Base-by-base conservation (phyloP, 2,329 filamentous ascomycete species). In the Fusarium tuaranense region DNA sequence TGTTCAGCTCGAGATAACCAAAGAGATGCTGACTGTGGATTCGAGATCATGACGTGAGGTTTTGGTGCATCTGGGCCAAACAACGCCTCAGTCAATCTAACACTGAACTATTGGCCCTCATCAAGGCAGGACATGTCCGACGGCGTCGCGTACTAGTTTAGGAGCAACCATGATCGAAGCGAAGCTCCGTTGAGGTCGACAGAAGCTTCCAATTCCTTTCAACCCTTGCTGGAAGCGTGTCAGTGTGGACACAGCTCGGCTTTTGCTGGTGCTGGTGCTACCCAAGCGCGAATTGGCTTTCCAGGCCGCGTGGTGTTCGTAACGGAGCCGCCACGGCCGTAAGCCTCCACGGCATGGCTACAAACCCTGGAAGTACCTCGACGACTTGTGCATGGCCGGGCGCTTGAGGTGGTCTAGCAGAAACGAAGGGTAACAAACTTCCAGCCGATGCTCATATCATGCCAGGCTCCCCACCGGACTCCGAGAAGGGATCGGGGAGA, bases 211-310 rank as follows among this genome's bases (percentile, higher is more conserved):
- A 74, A 70, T 67, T 44, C n/a, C 46, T 46, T 64, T 63, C 62
- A 65, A 63, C 58, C 68, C 72, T 72, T 69, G 63, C 57, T 58
- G 32, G 48, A 30, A 51, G 46, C 30, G 55, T 68, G 73, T 70
- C 73, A 63, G 61, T 48, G 67, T 74, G 69, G 73, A 62, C 63
- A 77, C 69, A 66, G 62, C 63, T 64, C 73, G 65, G 70, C 57
- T 71, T 72, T 69, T 64, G 58, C 67, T 78, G 63, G 34, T 64
- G 58, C 67, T 78, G 63, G 34, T 55, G 48, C 48, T 32, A 34
- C 58, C 51, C 57, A 59, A 48, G 60, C 68, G 53, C 63, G 44
- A 63, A 68, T 69, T 76, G 62, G 67, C n/a, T 51, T 22, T 41
- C 63, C 36, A 63, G 57, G 68, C 65, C 65, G 68, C 66, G 66